These are phyloP conservation scores for Escovopsis sp. DNA, from an alignment of 2,329 filamentous ascomycete species.

Conservation along the genomic window DNA sequence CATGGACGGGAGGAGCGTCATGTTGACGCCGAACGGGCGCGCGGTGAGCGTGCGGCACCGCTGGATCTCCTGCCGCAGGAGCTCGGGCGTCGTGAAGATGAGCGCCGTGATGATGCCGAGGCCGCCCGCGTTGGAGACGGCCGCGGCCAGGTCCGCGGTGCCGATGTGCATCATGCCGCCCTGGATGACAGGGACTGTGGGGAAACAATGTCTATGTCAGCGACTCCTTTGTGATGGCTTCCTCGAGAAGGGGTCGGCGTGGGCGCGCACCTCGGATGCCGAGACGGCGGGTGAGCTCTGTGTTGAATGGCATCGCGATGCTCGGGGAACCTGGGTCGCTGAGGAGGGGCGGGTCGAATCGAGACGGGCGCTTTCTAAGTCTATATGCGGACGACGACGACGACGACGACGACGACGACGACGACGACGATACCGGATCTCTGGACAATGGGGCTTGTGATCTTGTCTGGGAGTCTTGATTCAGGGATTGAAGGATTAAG, in stretches of 20 bases:
- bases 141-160: slow-evolving; percentile 62
- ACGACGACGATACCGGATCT: too few relatives aligned
- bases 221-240: neutral
- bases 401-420: too few relatives aligned
- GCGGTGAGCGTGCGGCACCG: slow-evolving; percentile 67
- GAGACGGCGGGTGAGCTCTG: slow-evolving; percentile 41
- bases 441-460: too few relatives aligned
- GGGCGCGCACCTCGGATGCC: slow-evolving; percentile 33
- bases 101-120: slow-evolving; percentile 74
- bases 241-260: neutral
- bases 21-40: slow-evolving; percentile 81
- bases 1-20: slow-evolving; percentile 82
- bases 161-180: slow-evolving; percentile 82
- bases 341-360: neutral
- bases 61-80: slow-evolving; percentile 84
- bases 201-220: too few relatives aligned
- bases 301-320: slow-evolving; percentile 39
- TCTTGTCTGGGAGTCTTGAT: too few relatives aligned
- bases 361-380: neutral
- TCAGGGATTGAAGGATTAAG: too few relatives aligned
- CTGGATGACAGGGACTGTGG: slow-evolving; percentile 62
- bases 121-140: slow-evolving; percentile 69
- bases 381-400: too few relatives aligned
- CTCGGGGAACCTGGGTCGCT: neutral
- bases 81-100: slow-evolving; percentile 84